Evolutionary conservation across 2,329 filamentous ascomycete species (phyloP), one percentile per base, ranked within the genome.

Genomic region (Huntiella bhutanensis): DNA sequence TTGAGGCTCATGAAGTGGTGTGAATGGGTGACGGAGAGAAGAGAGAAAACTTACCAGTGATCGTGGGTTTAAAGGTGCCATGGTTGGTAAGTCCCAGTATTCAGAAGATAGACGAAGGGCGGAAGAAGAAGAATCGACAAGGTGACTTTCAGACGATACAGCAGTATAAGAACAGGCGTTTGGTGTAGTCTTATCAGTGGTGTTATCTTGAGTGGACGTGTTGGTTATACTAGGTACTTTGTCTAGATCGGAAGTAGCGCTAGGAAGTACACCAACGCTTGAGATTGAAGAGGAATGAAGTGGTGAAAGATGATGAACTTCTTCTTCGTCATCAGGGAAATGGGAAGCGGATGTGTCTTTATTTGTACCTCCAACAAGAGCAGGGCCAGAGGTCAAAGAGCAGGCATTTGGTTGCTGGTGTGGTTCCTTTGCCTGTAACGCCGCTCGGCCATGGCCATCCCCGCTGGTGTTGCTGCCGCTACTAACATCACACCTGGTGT

Each of bases 61-160:
- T 47, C 64, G 61, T 53, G 68, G 58, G 54, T 67, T 76, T 46
- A 75, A 59, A 49, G 69, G 65, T 49, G 71, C 66, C 72, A 76
- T 76, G 52, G 66, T 69, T 50, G 64, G 59, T 39, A 67, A 64
- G 62, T 75, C 69, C 64, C 73, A 76, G 57, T 75, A 75, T 38
- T 48, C 46, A 4, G 42, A 19, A 19, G 42, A 45, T 33, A 17
- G 41, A 34, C 33, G n/a, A 43, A 43, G 32, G 41, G 33, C 12
- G 32, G 28, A 11, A 33, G 32, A 43, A 10, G 28, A 35, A 16
- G 32, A 17, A 16, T 28, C 32, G 10, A 15, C 12, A 43, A 17
- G 16, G 15, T n/a, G 12, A 16, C 5, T n/a, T 15, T 36, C 12
- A 36, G 34, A 36, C 12, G 34, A 36, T 12, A 16, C 8, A 36